phyloP scores from a whole-genome alignment of 192 early-diverging fungal species.

The Coemansia sp. region DNA sequence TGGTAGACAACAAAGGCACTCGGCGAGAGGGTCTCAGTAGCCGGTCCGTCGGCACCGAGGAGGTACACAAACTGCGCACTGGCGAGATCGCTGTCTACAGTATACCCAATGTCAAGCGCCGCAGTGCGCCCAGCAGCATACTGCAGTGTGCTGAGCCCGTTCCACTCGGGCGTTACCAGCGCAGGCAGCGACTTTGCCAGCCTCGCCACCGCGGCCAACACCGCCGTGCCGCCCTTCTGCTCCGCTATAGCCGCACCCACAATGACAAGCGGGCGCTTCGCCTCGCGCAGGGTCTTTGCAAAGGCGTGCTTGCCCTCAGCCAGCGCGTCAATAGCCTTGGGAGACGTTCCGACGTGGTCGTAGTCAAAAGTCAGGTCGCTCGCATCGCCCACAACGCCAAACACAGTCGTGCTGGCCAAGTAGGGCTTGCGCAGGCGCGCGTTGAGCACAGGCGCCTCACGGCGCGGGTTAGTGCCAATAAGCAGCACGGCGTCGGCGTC shows the following conservation, averaged over 20 bases:
- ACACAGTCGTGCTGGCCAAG: conserved; percentile 74
- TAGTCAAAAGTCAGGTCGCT: conserved; percentile 90
- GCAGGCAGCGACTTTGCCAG: conserved; percentile 68
- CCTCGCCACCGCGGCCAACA: conserved; percentile 75
- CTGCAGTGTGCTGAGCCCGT: conserved; percentile 91
- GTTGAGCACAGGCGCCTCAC: conserved; percentile 95
- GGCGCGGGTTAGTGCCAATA: conserved; percentile 94
- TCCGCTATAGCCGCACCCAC: conserved; percentile 83
- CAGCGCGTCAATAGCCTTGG: conserved; percentile 69
- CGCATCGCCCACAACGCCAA: conserved; percentile 80
- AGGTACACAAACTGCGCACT: conserved; percentile 82
- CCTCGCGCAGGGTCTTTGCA: conserved; percentile 69
- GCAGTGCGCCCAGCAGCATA: conserved; percentile 83
- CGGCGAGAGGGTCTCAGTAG: conserved; percentile 63
- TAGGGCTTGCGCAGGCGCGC: conserved; percentile 95
- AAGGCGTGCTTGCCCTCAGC: conserved; percentile 73
- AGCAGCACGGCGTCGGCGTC: conserved; percentile 90
- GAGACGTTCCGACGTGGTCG: conserved; percentile 73
- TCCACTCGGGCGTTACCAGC: conserved; percentile 79
- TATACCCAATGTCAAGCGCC: conserved; percentile 88
- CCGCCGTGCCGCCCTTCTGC: conserved; percentile 63
- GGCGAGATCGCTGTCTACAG: neutral
- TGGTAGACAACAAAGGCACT: conserved; percentile 98
- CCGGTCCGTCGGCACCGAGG: conserved; percentile 75
- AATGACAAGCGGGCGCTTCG: conserved; percentile 90